These are phyloP conservation scores for Penicillium sp. DNA, from an alignment of 2,329 filamentous ascomycete species.

Conservation along the genomic window DNA sequence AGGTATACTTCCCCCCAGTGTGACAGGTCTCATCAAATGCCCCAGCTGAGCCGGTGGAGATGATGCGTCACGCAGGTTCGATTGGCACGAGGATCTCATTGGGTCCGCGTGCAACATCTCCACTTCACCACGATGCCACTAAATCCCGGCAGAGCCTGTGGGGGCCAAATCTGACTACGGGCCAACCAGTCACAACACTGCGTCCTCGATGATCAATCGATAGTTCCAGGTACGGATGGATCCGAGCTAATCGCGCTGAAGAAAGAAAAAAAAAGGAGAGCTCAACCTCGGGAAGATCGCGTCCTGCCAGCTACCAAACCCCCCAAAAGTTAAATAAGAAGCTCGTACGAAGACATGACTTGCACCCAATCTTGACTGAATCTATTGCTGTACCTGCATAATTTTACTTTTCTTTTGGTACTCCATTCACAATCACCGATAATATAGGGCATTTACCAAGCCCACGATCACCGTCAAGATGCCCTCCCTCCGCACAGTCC, in stretches of 20 bases:
- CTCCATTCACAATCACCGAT: neutral
- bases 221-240: conserved; percentile 24
- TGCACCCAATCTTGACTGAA: neutral
- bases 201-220: conserved; percentile 21
- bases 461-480: conserved; percentile 15
- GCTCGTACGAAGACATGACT: neutral
- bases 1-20: neutral
- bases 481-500: conserved; percentile 22
- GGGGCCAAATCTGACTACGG: neutral
- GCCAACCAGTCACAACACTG: conserved; percentile 19
- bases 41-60: conserved; percentile 1
- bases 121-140: conserved; percentile 8
- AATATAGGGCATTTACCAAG: neutral
- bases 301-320: neutral
- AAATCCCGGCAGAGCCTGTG: conserved; percentile 4
- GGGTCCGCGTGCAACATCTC: neutral
- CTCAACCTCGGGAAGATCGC: conserved; percentile 2
- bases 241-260: conserved; percentile 13
- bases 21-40: neutral
- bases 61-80: conserved; percentile 16
- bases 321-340: too few relatives aligned
- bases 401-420: neutral
- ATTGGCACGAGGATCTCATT: neutral
- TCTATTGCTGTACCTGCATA: neutral
- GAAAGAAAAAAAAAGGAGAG: conserved; percentile 16